Base-by-base conservation (phyloP, 441 rosid species). In the Corymbia citriodora region DNA sequence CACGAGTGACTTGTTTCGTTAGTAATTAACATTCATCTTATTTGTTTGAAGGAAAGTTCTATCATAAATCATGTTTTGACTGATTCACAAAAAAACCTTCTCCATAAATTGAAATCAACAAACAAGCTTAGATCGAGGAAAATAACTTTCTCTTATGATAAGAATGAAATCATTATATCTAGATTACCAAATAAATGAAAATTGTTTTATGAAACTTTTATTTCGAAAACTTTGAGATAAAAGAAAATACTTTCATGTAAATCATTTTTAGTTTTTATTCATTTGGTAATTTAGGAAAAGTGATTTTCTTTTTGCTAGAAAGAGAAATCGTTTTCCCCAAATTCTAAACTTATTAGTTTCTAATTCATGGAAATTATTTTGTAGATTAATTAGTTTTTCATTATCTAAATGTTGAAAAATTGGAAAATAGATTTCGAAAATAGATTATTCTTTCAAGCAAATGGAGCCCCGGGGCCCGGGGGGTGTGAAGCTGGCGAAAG, bases 61-160 rank as follows among this genome's bases (percentile, higher is more conserved):
- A 29, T 0, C 9, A 14, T n/a, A 15, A n/a, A n/a, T n/a, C 3
- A 14, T 65, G n/a, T 59, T 59, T 59, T 0, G 10, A 10, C 0
- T 23, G 25, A 59, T 1, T 59, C 23, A 59, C 33, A 0, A 29
- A 59, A 23, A 55, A 59, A 59, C 2, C 23, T 59, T 6, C 23
- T 57, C 29, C 29, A 57, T 23, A 57, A 21, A 57, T 57, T 57
- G 63, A 57, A 57, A 10, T 57, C 63, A 33, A 36, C 40, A 36
- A 59, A 4, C 63, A 59, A 23, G 29, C 63, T 10, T 59, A 59
- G 14, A 59, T 59, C 1, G n/a, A 13, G 65, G 65, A 13, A 59
- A 59, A 59, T 0, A 59, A 59, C 25, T 25, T 23, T 4, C 23
- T 10, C 65, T 13, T 59, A 10, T 40, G 40, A 40, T 25, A 59